Evolutionary conservation across 331 rosid genomes (phyloP).

Genomic region (Erythrophleum ivorense): DNA sequence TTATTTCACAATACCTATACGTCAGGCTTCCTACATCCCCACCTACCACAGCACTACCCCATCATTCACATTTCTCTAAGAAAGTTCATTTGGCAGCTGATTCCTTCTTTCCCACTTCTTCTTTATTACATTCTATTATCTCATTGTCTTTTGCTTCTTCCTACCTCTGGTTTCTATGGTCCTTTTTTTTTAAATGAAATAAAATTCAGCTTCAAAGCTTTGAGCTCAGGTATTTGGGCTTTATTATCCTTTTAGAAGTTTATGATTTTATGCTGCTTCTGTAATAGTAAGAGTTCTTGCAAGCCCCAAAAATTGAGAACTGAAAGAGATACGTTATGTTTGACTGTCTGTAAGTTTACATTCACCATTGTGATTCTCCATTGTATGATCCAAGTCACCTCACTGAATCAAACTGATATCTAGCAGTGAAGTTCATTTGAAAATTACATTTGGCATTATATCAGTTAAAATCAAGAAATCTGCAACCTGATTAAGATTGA

Average conservation of each 20-base stretch:
- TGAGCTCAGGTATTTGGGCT: not conserved
- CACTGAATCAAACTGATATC: not conserved
- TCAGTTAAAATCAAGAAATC: not conserved
- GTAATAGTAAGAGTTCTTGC: not conserved
- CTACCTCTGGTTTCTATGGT: not conserved
- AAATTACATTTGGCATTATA: not conserved
- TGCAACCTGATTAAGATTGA: not conserved
- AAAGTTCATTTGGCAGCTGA: slow-evolving; percentile 3
- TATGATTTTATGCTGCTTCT: not conserved
- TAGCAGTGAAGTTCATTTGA: not conserved
- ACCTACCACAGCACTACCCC: not conserved
- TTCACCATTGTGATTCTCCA: not conserved
- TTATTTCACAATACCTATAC: not conserved
- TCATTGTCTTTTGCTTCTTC: not conserved
- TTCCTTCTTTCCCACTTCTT: not conserved
- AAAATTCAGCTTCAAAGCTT: not conserved
- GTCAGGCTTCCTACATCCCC: not conserved
- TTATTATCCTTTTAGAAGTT: not conserved
- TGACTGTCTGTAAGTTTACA: too few species aligned
- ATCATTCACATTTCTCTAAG: not conserved
- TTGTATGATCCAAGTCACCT: not conserved
- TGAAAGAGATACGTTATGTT: not conserved
- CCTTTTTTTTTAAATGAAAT: not conserved
- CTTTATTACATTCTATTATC: not conserved
- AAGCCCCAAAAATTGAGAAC: not conserved